Percentiles rank a stretch among this genome's conserved stretches.
Conservation (phyloP, 306 rosid genomes). For the Rubus idaeus region DNA sequence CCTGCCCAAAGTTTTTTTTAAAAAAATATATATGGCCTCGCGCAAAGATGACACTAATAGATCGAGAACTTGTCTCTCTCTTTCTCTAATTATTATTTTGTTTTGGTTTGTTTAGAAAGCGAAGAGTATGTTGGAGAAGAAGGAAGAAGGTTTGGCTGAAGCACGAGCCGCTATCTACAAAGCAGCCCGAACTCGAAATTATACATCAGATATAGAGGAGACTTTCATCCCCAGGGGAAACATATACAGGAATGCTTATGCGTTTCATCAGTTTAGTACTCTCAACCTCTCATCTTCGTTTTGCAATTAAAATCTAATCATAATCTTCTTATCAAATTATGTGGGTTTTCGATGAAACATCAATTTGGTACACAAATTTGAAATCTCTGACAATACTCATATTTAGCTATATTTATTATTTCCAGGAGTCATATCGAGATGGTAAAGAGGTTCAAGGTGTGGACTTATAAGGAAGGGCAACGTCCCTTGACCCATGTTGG, state of each 20-base stretch:
- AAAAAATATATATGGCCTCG: not conserved
- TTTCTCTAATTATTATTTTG: not conserved
- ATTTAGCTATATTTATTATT: not conserved
- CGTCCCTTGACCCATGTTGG: constrained; percentile 58
- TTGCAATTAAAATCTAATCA: not conserved
- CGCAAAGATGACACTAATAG: not conserved
- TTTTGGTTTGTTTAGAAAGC: not conserved
- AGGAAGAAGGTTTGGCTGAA: constrained; percentile 52
- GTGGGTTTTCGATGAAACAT: not conserved
- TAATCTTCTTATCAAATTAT: too few species aligned
- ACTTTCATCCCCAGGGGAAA: constrained; percentile 56
- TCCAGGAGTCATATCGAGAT: constrained; percentile 76
- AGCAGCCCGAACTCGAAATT: constrained; percentile 37
- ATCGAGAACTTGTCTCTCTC: not conserved
- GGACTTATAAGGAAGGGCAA: constrained; percentile 81
- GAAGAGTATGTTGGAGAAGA: constrained; percentile 25
- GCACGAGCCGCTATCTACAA: constrained; percentile 50
- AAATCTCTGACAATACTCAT: not conserved
- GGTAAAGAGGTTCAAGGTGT: constrained; percentile 68
- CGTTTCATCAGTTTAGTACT: constrained; percentile 35
- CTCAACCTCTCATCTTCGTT: not conserved
- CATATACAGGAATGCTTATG: constrained; percentile 51
- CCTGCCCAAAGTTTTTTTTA: not conserved
- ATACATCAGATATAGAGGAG: constrained; percentile 40
- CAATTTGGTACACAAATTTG: not conserved